phyloP scores from a whole-genome alignment of 2,329 filamentous ascomycete species.

The Trichoderma sp. region DNA sequence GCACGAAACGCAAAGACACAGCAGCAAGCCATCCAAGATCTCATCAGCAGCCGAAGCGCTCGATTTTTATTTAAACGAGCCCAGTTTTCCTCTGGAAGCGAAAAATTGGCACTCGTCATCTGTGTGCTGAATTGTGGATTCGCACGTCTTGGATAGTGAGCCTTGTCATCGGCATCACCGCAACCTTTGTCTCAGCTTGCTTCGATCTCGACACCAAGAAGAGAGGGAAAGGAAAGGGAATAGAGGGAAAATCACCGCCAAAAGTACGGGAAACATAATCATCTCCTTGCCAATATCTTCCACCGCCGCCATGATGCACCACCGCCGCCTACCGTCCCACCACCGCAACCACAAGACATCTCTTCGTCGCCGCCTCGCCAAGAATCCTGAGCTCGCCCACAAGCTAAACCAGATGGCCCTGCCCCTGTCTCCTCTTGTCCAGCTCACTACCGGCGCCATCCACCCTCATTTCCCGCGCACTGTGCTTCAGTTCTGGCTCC shows the following conservation, averaged over 20 bases:
- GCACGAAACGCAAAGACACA: background rate
- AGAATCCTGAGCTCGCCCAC: slow-evolving; percentile 54
- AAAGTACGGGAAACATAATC: background rate
- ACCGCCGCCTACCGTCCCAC: slow-evolving; percentile 38
- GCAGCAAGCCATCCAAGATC: slow-evolving; percentile 2
- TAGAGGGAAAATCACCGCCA: background rate
- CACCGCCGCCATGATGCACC: slow-evolving; percentile 36
- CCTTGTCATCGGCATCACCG: background rate
- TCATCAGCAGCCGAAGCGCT: background rate
- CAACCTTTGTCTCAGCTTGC: background rate
- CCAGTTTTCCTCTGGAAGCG: background rate
- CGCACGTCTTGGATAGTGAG: background rate
- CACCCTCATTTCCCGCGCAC: slow-evolving; percentile 67
- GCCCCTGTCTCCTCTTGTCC: slow-evolving; percentile 66
- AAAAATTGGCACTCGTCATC: background rate
- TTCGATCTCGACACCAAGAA: background rate
- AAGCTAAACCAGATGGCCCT: slow-evolving; percentile 69
- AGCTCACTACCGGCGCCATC: slow-evolving; percentile 60
- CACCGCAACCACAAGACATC: slow-evolving; percentile 35
- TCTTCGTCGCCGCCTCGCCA: slow-evolving; percentile 40
- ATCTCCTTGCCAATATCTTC: background rate
- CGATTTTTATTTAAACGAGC: background rate
- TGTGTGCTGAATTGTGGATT: slow-evolving; percentile 2
- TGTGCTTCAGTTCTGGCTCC: slow-evolving; percentile 71
- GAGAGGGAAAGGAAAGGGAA: background rate